These are phyloP conservation scores for Santalum album DNA, from an alignment of 164 flowering plant genomes.

Conservation along the genomic window DNA sequence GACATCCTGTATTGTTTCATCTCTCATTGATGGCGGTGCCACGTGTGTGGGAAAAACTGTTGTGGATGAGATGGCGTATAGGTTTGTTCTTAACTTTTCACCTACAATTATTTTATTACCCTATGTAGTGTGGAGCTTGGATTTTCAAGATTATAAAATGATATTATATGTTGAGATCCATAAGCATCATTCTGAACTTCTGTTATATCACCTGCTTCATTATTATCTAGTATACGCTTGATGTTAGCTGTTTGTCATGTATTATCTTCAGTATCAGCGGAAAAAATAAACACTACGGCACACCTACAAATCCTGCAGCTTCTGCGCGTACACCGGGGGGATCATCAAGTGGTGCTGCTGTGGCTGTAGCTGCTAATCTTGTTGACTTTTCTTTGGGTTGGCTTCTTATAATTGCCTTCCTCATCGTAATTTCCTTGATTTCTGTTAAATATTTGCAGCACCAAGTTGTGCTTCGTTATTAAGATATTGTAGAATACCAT, in stretches of 20 bases:
- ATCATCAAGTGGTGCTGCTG: slow-evolving; percentile 92
- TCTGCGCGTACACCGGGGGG: slow-evolving; percentile 73
- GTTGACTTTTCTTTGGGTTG: slow-evolving; percentile 87
- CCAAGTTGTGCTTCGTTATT: too few relatives aligned
- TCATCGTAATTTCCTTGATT: too few relatives aligned
- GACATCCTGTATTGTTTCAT: slow-evolving; percentile 53
- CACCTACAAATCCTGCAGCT: slow-evolving; percentile 79
- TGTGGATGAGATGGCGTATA: slow-evolving; percentile 69
- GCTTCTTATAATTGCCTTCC: slow-evolving; percentile 10
- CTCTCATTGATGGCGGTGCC: slow-evolving; percentile 87
- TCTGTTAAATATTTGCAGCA: too few relatives aligned
- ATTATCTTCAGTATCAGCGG: slow-evolving; percentile 61
- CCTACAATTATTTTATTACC: not conserved
- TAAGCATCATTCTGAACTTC: not conserved
- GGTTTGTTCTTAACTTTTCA: slow-evolving; percentile 33
- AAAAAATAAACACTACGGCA: slow-evolving; percentile 70
- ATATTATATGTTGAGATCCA: not conserved
- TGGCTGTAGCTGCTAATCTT: slow-evolving; percentile 71
- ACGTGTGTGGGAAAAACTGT: slow-evolving; percentile 83
- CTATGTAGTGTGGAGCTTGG: not conserved
- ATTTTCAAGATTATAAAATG: not conserved
- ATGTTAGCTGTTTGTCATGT: slow-evolving; percentile 1
- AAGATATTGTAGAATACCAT: too few relatives aligned
- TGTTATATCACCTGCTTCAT: not conserved
- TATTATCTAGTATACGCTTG: not conserved